Conservation (phyloP, 257 asterid genomes). For the Striga asiatica region DNA sequence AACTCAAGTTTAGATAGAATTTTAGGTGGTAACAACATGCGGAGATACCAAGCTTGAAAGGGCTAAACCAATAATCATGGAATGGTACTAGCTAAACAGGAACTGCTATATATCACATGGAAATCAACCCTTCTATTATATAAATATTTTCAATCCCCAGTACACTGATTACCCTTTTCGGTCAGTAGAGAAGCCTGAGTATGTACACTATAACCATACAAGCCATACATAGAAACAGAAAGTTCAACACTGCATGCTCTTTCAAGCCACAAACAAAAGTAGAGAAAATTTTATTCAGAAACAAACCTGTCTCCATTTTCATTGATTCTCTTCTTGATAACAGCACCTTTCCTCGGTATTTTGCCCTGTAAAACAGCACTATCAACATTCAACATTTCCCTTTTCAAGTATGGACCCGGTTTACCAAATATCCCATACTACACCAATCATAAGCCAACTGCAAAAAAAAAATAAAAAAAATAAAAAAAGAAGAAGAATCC, state of each 20-base stretch:
- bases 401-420: neutral
- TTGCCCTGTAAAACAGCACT: slow-evolving; percentile 43
- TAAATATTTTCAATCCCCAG: neutral
- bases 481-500: neutral
- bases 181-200: neutral
- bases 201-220: neutral
- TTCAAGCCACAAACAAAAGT: slow-evolving; percentile 3
- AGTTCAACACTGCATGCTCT: neutral
- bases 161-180: neutral
- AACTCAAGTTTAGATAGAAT: too few relatives aligned
- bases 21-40: neutral
- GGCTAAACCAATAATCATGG: neutral
- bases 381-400: slow-evolving; percentile 1
- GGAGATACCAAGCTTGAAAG: neutral
- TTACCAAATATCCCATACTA: neutral
- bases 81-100: neutral
- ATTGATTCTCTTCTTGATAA: slow-evolving; percentile 58
- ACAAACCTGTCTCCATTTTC: slow-evolving; percentile 69
- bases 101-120: neutral
- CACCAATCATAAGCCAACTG: neutral
- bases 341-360: slow-evolving; percentile 82
- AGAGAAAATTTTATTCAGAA: neutral
- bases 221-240: neutral
- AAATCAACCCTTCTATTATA: neutral
- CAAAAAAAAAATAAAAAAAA: too few relatives aligned